These are phyloP conservation scores for Plasmodium yoelii DNA, from an alignment of 169 alveolate species.

Conservation along the genomic window DNA sequence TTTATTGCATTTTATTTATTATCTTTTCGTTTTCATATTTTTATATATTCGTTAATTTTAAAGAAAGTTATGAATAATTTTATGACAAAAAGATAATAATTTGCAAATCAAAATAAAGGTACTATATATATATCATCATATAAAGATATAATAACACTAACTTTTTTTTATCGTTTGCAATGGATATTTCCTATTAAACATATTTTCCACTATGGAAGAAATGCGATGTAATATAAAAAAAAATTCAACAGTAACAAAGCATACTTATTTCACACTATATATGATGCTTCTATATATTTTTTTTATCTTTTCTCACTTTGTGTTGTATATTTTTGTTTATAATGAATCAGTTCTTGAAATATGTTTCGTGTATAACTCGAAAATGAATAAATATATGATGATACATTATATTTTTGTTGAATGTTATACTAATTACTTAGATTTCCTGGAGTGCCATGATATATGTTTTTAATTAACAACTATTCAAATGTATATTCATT, in stretches of 20 bases:
- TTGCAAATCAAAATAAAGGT: background rate
- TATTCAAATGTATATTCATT: background rate
- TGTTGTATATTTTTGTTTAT: background rate
- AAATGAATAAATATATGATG: background rate
- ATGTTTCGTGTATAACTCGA: background rate
- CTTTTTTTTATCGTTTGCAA: slow-evolving; percentile 16
- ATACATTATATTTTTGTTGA: background rate
- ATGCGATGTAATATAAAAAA: slow-evolving; percentile 65
- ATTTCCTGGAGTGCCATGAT: background rate
- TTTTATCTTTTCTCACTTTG: background rate
- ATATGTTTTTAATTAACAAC: background rate
- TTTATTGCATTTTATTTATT: background rate
- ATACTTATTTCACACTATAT: background rate
- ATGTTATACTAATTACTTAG: background rate
- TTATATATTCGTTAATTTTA: slow-evolving; percentile 9
- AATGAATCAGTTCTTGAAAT: background rate
- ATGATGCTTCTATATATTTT: background rate
- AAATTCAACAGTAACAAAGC: background rate
- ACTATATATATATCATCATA: background rate
- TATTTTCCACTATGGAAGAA: slow-evolving; percentile 56
- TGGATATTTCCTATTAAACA: slow-evolving; percentile 32
- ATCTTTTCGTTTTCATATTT: slow-evolving; percentile 2
- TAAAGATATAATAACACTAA: background rate
- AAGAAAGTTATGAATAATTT: slow-evolving; percentile 41
- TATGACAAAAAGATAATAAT: slow-evolving; percentile 31